These are phyloP conservation scores for Wickerhamomyces rabaulensis DNA, from an alignment of 805 yeast genomes.

Conservation along the genomic window DNA sequence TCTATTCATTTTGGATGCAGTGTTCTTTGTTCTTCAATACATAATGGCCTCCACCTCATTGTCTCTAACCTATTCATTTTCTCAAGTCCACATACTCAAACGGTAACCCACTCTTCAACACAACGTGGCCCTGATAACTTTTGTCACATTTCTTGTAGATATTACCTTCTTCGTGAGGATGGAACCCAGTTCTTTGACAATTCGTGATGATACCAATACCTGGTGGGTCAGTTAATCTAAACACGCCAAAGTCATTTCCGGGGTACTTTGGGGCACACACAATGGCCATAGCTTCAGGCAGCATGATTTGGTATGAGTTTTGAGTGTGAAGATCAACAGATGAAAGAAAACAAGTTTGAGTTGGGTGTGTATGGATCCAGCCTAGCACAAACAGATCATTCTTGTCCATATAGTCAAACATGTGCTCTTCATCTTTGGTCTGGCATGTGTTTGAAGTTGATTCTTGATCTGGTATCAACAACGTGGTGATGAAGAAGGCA, in stretches of 20 bases:
- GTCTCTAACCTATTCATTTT: background rate
- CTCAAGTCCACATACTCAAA: constrained; percentile 47
- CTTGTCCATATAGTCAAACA: constrained; percentile 50
- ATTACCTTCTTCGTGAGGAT: constrained; percentile 51
- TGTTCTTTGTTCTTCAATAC: too few species aligned
- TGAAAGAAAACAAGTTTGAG: constrained; percentile 64
- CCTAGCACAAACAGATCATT: constrained; percentile 60
- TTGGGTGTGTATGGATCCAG: constrained; percentile 74
- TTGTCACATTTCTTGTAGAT: constrained; percentile 44
- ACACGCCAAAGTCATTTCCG: constrained; percentile 41
- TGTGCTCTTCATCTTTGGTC: constrained; percentile 53
- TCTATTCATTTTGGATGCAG: too few species aligned
- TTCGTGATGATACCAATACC: constrained; percentile 51
- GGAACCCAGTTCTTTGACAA: constrained; percentile 49
- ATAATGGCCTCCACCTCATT: background rate
- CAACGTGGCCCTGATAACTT: constrained; percentile 42
- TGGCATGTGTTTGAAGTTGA: constrained; percentile 59
- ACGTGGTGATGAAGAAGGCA: constrained; percentile 58
- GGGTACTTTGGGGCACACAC: constrained; percentile 57
- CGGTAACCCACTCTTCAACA: constrained; percentile 39
- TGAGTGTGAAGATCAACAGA: constrained; percentile 67
- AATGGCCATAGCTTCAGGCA: constrained; percentile 63
- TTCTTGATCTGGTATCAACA: constrained; percentile 58
- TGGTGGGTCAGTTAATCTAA: constrained; percentile 60
- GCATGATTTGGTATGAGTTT: constrained; percentile 62